These are phyloP conservation scores for Neofusicoccum parvum DNA, from an alignment of 2,329 filamentous ascomycete species.

Conservation along the genomic window DNA sequence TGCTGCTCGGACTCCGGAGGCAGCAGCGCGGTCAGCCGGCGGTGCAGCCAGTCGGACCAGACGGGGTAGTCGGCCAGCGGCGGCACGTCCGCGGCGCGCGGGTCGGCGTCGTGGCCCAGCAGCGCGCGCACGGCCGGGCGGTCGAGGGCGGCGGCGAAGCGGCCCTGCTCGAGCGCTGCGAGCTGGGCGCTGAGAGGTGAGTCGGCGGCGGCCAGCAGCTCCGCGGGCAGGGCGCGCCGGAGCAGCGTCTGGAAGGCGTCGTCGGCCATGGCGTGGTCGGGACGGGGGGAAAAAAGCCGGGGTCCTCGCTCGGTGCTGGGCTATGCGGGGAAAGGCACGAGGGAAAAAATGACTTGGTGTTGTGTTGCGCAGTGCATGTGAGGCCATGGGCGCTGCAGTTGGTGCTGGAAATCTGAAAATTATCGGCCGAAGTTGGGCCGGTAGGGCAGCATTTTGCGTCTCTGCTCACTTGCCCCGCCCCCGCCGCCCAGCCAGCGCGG, in stretches of 20 bases:
- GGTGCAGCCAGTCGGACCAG: slow-evolving; percentile 47
- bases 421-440: slow-evolving; percentile 4
- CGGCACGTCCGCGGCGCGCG: slow-evolving; percentile 33
- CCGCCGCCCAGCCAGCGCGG: neutral
- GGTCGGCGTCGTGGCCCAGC: slow-evolving; percentile 39
- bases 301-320: no score
- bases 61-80: slow-evolving; percentile 36
- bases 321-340: no score
- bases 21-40: slow-evolving; percentile 1
- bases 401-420: slow-evolving; percentile 4
- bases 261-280: slow-evolving; percentile 40
- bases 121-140: slow-evolving; percentile 43
- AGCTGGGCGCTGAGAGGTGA: slow-evolving; percentile 40
- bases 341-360: no score
- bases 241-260: slow-evolving; percentile 48
- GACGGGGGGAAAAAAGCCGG: no score
- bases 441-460: slow-evolving; percentile 12
- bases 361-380: no score
- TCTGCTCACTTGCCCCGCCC: slow-evolving; percentile 1
- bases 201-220: slow-evolving; percentile 31
- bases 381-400: neutral
- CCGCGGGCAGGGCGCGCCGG: slow-evolving; percentile 44
- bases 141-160: slow-evolving; percentile 45
- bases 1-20: neutral
- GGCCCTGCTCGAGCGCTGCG: slow-evolving; percentile 43